Conservation (phyloP, 2,329 filamentous ascomycete genomes). For the Colletotrichum plurivorum region DNA sequence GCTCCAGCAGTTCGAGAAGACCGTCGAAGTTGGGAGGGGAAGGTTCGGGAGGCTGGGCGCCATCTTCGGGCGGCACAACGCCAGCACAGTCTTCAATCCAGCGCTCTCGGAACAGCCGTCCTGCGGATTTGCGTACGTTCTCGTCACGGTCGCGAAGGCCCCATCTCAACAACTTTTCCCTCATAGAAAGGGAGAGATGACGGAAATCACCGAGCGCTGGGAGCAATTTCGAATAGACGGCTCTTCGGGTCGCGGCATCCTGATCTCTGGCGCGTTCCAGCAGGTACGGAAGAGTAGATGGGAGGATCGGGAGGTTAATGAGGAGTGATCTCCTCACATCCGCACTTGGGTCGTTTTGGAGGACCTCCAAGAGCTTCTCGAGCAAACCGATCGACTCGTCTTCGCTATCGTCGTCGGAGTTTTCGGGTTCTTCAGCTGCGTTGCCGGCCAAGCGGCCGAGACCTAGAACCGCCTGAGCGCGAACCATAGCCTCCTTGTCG, state of each 20-base stretch:
- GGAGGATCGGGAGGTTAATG: constrained; percentile 89
- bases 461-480: constrained; percentile 91
- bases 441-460: constrained; percentile 88
- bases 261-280: constrained; percentile 92
- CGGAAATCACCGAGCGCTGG: constrained; percentile 94
- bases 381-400: constrained; percentile 78
- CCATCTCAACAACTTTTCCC: constrained; percentile 96
- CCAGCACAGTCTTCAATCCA: constrained; percentile 97
- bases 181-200: constrained; percentile 91
- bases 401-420: constrained; percentile 80
- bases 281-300: constrained; percentile 86
- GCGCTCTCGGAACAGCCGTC: constrained; percentile 90
- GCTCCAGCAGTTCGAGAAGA: constrained; percentile 89
- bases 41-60: constrained; percentile 68
- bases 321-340: constrained; percentile 92
- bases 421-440: constrained; percentile 77
- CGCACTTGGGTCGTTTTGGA: constrained; percentile 94
- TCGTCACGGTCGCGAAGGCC: constrained; percentile 95
- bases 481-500: constrained; percentile 94
- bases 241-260: constrained; percentile 85
- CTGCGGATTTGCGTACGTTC: constrained; percentile 91
- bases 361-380: constrained; percentile 86
- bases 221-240: constrained; percentile 88
- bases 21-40: constrained; percentile 83
- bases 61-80: constrained; percentile 70